Base-by-base conservation (phyloP, 805 yeast genomes). In the Debaryomyces castellii region DNA sequence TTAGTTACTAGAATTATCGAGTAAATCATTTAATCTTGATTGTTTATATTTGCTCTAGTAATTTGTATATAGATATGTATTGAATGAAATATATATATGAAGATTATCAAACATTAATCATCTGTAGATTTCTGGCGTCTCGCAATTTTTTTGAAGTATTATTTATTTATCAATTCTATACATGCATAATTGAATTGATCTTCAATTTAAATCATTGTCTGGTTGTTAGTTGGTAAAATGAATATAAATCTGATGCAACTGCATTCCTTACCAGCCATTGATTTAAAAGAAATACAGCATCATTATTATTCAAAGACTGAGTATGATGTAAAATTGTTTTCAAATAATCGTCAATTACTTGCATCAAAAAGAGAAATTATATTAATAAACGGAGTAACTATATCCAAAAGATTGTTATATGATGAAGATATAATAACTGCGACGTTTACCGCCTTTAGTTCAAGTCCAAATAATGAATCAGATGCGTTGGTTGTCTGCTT, bases 1-100 rank as follows among this genome's bases (percentile, higher is more conserved):
- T 78, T 94, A 78, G 82, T 94, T 61, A 94, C 99, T 62, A 85
- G 96, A 74, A 84, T 89, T 70, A 69, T 88, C 55, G 92, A 85
- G 69, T 82, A 77, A 63, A 39, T 47, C n/a, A 22, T 20, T 23
- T 17, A 27, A 20, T 36, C 12, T 17, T 21, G 40, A 21, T 23
- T 45, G 21, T 27, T 40, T 37, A 21, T 40, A 20, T 35, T 23
- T 10, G 12, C 22, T 5, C 42, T 40, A 22, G 34, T 23, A 17
- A 40, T 40, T 43, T 46, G 49, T 47, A 46, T 39, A 43, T 46
- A 43, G 49, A 36, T 39, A 40, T 23, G 27, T 21, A 36, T 36
- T 23, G 9, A 17, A 23, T 39, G 22, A 17, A 24, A 39, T 18
- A 20, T 39, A 16, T 38, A 24, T 38, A 38, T 38, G 14, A 39